Conservation (phyloP, 2,329 filamentous ascomycete species). For the Niveomyces coronatus region DNA sequence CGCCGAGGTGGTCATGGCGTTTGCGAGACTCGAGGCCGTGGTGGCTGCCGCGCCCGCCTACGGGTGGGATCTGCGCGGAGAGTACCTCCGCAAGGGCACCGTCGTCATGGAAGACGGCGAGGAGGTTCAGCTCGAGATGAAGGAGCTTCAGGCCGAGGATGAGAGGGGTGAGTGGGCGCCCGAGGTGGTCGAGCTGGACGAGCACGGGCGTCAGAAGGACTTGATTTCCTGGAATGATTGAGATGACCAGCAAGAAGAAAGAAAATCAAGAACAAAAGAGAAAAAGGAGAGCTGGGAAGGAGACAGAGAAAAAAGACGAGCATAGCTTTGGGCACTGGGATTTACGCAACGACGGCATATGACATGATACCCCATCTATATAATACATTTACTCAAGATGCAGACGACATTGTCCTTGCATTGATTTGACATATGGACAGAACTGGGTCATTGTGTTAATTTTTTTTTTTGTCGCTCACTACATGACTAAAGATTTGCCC, state of each 20-base stretch:
- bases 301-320: neutral
- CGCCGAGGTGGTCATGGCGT: slow-evolving; percentile 26
- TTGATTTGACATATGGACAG: neutral
- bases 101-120: slow-evolving; percentile 44
- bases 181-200: slow-evolving; percentile 42
- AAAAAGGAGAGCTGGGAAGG: neutral
- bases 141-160: slow-evolving; percentile 44
- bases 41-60: slow-evolving; percentile 31
- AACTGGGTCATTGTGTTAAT: neutral
- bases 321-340: neutral
- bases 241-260: neutral
- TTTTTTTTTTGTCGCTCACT: slow-evolving; percentile 7
- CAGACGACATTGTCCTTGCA: no score
- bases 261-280: neutral
- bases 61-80: slow-evolving; percentile 45
- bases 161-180: slow-evolving; percentile 43
- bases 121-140: slow-evolving; percentile 35
- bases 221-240: slow-evolving; percentile 38
- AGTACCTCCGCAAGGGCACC: slow-evolving; percentile 37
- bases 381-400: no score
- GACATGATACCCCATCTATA: no score
- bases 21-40: slow-evolving; percentile 26
- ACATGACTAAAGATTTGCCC: slow-evolving; percentile 4
- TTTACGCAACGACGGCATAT: no score
- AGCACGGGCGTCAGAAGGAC: slow-evolving; percentile 39